Conservation (phyloP, 139 green algal genomes). For the Pleodorina starrii region DNA sequence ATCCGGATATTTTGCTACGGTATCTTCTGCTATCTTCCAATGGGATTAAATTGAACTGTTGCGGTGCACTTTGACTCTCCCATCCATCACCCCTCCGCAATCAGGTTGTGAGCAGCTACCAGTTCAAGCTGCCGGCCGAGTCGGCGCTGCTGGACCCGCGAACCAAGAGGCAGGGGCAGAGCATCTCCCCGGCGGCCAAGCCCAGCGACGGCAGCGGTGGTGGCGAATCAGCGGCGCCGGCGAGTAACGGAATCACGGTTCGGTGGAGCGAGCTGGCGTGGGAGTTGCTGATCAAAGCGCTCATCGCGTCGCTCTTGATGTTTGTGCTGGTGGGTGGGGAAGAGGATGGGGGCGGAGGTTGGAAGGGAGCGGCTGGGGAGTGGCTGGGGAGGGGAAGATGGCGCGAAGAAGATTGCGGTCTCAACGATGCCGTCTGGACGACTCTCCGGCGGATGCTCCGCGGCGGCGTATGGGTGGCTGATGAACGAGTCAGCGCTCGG, state of each 20-base stretch:
- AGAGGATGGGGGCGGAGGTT: background rate
- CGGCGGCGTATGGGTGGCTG: too few species aligned
- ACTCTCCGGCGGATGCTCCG: too few species aligned
- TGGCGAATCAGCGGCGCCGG: too few species aligned
- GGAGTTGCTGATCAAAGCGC: constrained; percentile 19
- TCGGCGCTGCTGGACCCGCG: background rate
- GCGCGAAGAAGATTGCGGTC: background rate
- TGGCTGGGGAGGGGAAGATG: background rate
- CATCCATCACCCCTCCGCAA: background rate
- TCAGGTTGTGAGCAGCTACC: constrained; percentile 36
- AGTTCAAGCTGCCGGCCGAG: constrained; percentile 47
- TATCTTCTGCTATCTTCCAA: too few species aligned
- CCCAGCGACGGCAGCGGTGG: too few species aligned
- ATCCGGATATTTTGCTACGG: too few species aligned
- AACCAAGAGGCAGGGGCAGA: background rate
- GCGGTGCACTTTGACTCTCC: too few species aligned
- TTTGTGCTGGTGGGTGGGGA: constrained; percentile 20
- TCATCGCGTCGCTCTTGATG: constrained; percentile 16
- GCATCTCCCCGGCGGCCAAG: background rate
- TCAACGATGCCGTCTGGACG: too few species aligned
- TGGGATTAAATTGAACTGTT: too few species aligned
- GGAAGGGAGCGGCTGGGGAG: background rate
- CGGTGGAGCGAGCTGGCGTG: background rate
- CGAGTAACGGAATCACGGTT: too few species aligned
- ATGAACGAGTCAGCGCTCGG: too few species aligned